Percentiles rank a stretch among this genome's conserved stretches.
These are phyloP conservation scores for Dorcoceras hygrometricum DNA, from an alignment of 257 asterid genomes.

Conservation along the genomic window DNA sequence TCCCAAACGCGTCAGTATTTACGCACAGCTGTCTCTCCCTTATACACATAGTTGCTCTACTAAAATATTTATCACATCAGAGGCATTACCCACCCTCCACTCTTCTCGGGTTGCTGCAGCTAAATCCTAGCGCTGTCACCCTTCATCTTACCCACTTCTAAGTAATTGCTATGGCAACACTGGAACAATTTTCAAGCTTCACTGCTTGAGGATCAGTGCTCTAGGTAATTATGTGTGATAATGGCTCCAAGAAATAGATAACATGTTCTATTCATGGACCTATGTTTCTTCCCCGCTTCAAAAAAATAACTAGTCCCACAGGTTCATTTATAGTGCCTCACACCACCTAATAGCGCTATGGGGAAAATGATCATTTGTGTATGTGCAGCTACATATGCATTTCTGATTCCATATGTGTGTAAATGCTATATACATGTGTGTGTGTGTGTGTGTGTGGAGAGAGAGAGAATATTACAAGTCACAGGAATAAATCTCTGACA, in stretches of 20 bases:
- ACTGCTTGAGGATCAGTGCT: neutral
- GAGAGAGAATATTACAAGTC: slow-evolving; percentile 55
- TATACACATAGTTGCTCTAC: neutral
- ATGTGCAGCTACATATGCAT: neutral
- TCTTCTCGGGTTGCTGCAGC: too few species aligned
- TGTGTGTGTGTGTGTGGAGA: slow-evolving; percentile 7
- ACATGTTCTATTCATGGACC: neutral
- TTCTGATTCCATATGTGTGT: neutral
- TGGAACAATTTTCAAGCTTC: neutral
- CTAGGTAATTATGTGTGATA: too few species aligned
- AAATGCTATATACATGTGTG: neutral
- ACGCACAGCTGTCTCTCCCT: neutral
- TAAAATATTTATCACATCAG: neutral
- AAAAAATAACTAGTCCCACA: neutral
- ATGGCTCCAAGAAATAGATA: neutral
- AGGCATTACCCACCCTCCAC: neutral
- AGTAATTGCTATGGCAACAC: too few species aligned
- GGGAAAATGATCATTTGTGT: neutral
- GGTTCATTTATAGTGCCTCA: neutral
- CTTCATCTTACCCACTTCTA: neutral
- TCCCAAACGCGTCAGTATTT: neutral
- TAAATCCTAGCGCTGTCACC: neutral
- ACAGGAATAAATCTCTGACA: slow-evolving; percentile 95
- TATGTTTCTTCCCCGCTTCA: neutral
- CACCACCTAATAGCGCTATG: neutral